Percentiles rank a stretch among this genome's conserved stretches.
Conservation (phyloP, 2,329 filamentous ascomycete species). For the Diatrype stigma region DNA sequence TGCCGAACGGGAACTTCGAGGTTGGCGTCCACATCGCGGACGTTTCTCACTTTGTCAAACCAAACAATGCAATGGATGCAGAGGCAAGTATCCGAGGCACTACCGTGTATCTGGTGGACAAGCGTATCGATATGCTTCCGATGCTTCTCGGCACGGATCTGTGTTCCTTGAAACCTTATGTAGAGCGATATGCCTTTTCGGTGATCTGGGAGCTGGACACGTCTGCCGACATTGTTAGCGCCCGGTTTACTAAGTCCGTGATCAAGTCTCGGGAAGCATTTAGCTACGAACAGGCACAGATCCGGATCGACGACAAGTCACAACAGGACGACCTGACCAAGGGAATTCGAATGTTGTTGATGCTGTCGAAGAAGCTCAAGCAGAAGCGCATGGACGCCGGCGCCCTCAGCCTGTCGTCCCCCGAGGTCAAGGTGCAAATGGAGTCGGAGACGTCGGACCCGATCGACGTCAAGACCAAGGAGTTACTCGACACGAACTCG, state of each 20-base stretch:
- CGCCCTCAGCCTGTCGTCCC: slow-evolving; percentile 92
- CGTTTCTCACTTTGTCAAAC: slow-evolving; percentile 98
- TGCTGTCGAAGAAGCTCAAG: slow-evolving; percentile 86
- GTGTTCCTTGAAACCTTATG: slow-evolving; percentile 93
- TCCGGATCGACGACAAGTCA: slow-evolving; percentile 84
- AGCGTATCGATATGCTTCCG: slow-evolving; percentile 98
- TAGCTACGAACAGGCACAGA: slow-evolving; percentile 93
- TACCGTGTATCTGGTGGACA: slow-evolving; percentile 96
- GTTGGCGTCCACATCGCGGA: slow-evolving; percentile 98
- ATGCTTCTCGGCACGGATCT: slow-evolving; percentile 93
- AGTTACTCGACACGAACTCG: slow-evolving; percentile 91
- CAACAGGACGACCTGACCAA: slow-evolving; percentile 86
- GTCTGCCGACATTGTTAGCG: slow-evolving; percentile 77
- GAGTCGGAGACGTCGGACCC: slow-evolving; percentile 96
- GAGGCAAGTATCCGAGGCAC: slow-evolving; percentile 93
- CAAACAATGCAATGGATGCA: slow-evolving; percentile 93
- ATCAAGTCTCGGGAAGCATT: slow-evolving; percentile 96
- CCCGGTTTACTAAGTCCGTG: slow-evolving; percentile 94
- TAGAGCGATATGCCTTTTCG: slow-evolving; percentile 89
- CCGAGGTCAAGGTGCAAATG: slow-evolving; percentile 92
- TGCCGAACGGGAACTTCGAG: slow-evolving; percentile 92
- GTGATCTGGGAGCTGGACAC: slow-evolving; percentile 84
- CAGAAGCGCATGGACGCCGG: slow-evolving; percentile 96
- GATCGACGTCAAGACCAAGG: slow-evolving; percentile 92
- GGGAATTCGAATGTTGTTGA: slow-evolving; percentile 82